These are phyloP conservation scores for Cystodermella granulosa DNA, from an alignment of 1,284 basidiomycete species.

Conservation along the genomic window DNA sequence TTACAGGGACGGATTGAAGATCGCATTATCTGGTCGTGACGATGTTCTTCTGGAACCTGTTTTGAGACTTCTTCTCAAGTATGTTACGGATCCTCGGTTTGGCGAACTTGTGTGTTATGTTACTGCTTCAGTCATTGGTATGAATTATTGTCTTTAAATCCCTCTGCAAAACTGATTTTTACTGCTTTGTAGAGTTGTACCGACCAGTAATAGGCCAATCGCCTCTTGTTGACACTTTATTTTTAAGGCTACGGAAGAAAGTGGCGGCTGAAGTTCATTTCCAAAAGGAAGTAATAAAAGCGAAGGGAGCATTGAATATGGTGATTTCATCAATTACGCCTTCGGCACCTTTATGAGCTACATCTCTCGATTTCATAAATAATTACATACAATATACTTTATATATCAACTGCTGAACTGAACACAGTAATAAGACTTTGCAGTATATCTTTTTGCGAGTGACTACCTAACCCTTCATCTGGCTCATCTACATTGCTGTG, in stretches of 20 bases:
- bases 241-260: constrained; percentile 79
- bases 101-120: constrained; percentile 85
- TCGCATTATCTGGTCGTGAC: constrained; percentile 85
- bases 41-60: constrained; percentile 93
- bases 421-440: constrained; percentile 65
- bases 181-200: constrained; percentile 73
- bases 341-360: constrained; percentile 15
- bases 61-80: constrained; percentile 76
- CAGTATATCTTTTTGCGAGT: constrained; percentile 67
- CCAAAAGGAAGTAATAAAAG: constrained; percentile 80
- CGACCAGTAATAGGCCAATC: constrained; percentile 87
- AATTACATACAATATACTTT: no score
- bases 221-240: constrained; percentile 84
- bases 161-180: neutral
- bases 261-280: constrained; percentile 84
- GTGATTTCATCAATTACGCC: constrained; percentile 66
- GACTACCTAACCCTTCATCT: constrained; percentile 31
- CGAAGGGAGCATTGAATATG: constrained; percentile 91
- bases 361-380: no score
- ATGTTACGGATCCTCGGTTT: constrained; percentile 88
- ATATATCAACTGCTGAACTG: constrained; percentile 37
- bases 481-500: constrained; percentile 68
- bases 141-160: constrained; percentile 28
- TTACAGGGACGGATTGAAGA: constrained; percentile 83
- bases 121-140: constrained; percentile 78